Evolutionary conservation across 1,284 basidiomycete species (phyloP), one percentile per base, ranked within the genome.

Genomic region (Boletus smithii): DNA sequence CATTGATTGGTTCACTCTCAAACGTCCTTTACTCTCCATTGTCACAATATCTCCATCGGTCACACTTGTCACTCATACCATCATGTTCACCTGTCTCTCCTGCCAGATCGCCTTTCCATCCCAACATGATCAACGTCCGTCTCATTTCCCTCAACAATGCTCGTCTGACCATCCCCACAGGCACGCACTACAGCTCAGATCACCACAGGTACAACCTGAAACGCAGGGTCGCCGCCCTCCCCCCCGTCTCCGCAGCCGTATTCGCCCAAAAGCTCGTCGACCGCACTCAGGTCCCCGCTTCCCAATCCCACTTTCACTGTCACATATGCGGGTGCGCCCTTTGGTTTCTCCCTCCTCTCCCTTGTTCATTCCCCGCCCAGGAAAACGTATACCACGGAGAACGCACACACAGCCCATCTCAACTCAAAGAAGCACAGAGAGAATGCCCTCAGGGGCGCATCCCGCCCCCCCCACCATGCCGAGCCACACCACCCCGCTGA

Each of bases 201-300:
- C 86, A 91, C 67, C 97, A 99, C 71, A 79, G 95, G 44, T 99
- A 99, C 73, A 99, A 99, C 68, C 94, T 97, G 85, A 97, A 97
- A 73, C 87, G 97, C 54, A 84, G 94, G 31, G 91, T 98, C 16
- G 95, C 97, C 7, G 84, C 81, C 13, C 77, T 99, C 2, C 88
- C 92, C 5, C 95, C 97, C 3, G 84, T 99, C 60, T 85, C 83
- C 50, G 80, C 79, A 0, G 69, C 77, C 7, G 64, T 87, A 1
- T 99, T 98, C 74, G 88, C 94, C 61, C 82, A 92, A 61, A 99
- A 98, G 65, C 88, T 97, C n/a, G 65, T 88, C 24, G 88, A 93
- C 51, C 73, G 88, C 54, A 73, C 81, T 24, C 75, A 81, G 39
- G 87, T 93, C 69, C 86, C 83, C 0, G 7, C 84, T 83, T 34